These are phyloP conservation scores for Colletotrichum sp. DNA, from an alignment of 2,329 filamentous ascomycete species.

Conservation along the genomic window DNA sequence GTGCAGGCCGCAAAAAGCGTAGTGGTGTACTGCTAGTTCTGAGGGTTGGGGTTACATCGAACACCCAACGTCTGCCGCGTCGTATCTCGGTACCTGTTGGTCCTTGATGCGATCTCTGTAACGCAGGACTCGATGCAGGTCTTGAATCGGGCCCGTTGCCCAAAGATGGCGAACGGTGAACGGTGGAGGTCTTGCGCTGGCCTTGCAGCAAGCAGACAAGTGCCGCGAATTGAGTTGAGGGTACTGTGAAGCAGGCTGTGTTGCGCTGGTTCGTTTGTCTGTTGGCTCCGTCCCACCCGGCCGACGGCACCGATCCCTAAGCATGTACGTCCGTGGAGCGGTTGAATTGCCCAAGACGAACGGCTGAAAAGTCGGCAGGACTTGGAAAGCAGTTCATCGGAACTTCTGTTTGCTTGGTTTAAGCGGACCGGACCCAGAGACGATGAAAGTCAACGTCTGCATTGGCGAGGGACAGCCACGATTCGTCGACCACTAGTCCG, in stretches of 20 bases:
- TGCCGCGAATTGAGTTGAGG: background rate
- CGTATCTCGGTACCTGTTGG: background rate
- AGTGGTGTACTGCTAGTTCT: background rate
- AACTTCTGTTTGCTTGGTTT: background rate
- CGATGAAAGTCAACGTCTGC: background rate
- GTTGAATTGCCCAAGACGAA: background rate
- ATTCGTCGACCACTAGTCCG: background rate
- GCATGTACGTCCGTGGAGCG: background rate
- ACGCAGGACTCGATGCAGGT: constrained; percentile 9
- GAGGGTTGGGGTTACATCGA: constrained; percentile 12
- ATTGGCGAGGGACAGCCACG: background rate
- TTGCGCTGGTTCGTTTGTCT: background rate
- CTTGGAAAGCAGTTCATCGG: background rate
- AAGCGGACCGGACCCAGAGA: background rate
- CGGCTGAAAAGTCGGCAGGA: background rate
- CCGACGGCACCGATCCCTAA: background rate
- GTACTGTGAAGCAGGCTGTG: background rate
- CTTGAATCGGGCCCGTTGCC: constrained; percentile 16
- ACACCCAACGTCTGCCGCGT: background rate
- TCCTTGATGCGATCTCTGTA: background rate
- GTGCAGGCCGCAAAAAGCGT: background rate
- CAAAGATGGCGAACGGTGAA: background rate
- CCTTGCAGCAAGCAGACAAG: constrained; percentile 6
- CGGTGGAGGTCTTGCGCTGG: constrained; percentile 9
- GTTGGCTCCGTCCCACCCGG: background rate